Percentiles rank a stretch among this genome's conserved stretches.
Conservation (phyloP, 257 asterid species). For the Lycium ferocissimum region DNA sequence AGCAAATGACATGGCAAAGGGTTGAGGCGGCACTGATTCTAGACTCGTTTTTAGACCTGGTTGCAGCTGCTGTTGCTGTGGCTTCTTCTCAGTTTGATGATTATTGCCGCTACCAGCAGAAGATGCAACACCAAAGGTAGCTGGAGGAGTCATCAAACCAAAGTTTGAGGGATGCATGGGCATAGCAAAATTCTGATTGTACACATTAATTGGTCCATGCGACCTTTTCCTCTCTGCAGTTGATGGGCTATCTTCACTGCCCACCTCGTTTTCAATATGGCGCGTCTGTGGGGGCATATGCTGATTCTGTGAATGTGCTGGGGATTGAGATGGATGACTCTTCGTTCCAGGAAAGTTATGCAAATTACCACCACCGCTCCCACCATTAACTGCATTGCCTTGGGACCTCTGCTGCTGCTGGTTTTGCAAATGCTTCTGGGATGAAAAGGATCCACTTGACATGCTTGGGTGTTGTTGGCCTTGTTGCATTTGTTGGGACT, state of each 20-base stretch:
- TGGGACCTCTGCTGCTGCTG: constrained; percentile 67
- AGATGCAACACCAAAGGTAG: constrained; percentile 48
- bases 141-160: constrained; percentile 65
- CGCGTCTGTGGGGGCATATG: constrained; percentile 51
- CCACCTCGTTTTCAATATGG: constrained; percentile 63
- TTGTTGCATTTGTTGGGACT: constrained; percentile 57
- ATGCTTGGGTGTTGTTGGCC: constrained; percentile 57
- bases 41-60: constrained; percentile 54
- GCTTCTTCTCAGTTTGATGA: constrained; percentile 65
- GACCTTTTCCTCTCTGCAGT: constrained; percentile 62
- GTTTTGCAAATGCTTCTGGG: constrained; percentile 74
- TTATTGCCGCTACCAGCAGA: constrained; percentile 40
- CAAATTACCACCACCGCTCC: constrained; percentile 49
- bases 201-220: constrained; percentile 61
- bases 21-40: constrained; percentile 66
- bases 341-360: constrained; percentile 61
- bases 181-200: constrained; percentile 68
- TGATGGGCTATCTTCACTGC: constrained; percentile 67
- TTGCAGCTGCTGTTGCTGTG: constrained; percentile 55
- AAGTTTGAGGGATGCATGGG: constrained; percentile 78
- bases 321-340: constrained; percentile 55
- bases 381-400: constrained; percentile 43
- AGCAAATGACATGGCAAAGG: constrained; percentile 87
- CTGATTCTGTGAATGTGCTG: constrained; percentile 56
- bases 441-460: constrained; percentile 62